Evolutionary conservation across 768 basidiomycete genomes (phyloP), one percentile per base, ranked within the genome.

Genomic region (Lentinula detonsa): DNA sequence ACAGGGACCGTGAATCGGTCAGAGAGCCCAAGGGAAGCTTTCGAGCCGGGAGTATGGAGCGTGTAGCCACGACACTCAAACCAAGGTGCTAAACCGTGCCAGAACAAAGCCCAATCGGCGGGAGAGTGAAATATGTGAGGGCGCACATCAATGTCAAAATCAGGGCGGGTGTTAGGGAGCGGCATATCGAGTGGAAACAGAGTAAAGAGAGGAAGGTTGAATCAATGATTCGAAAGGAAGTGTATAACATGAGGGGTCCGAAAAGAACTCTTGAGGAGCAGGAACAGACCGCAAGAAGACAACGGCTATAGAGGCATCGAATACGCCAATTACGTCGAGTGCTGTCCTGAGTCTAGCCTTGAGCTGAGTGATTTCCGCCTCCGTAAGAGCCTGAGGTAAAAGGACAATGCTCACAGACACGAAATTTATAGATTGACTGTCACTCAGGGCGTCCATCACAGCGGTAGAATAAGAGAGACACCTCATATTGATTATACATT

Each of bases 41-140:
- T 28, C 15, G 58, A 59, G 3, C 58, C 58, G 5, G 58, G 58
- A n/a, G 21, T 35, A 46, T 59, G 35, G 15, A 59, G 46, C 7
- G 31, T 28, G 18, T 59, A 59, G 15, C 58, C 58, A 6, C 35
- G 58, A 28, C 9, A 9, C 10, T 48, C 21, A 34, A 59, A 59
- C 58, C 58, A 59, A 18, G 58, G 58, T 35, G 42, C 48, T 8
- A 59, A 28, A 39, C 28, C 9, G 16, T 43, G 31, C 58, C 58
- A 59, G 28, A 59, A 59, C 5, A 46, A 23, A n/a, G 58, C 58
- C 58, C 58, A 59, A 21, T 45, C 58, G 4, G 58, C 13, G 13
- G 45, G 21, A 37, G 58, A 59, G 13, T 7, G 21, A 35, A 59
- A 59, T 11, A 59, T 21, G 18, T 35, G 40, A 18, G 58, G 58